Base-by-base conservation (phyloP, 257 asterid genomes). In the Thymus quinquecostatus region DNA sequence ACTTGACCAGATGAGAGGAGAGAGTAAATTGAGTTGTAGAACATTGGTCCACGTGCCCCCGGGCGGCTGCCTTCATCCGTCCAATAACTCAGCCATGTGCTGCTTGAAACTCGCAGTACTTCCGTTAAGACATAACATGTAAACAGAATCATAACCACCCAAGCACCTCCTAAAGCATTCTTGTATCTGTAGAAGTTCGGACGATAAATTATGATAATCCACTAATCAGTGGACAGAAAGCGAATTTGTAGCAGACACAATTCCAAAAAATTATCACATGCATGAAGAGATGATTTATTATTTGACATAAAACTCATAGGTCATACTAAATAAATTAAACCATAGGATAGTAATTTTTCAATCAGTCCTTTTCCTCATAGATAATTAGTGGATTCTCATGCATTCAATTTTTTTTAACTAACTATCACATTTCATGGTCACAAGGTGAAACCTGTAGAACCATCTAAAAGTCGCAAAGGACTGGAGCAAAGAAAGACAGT, bases 71-170 rank as follows among this genome's bases (percentile, higher is more conserved):
- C 65, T 77, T 76, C 78, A 70, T 80, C 88, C 11, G 98, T 92
- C 98, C 98, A 92, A 79, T 80, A 80, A 81, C 97, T 92, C 57
- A 92, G 91, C 98, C 98, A 92, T 48, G 91, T 92, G 81, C 98
- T 92, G 85, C 98, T 84, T 72, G 88, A 83, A 80, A 92, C 84
- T 78, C 98, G 90, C 38, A 92, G 82, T 66, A 64, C 69, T 77
- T 92, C 96, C n/a, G 88, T 65, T 62, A 79, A 74, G 78, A 88
- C 59, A 77, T 92, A 92, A 87, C 96, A 88, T 66, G 66, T 2
- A 63, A 86, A 80, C 75, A 92, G 82, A 69, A 89, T 77, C 83
- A 82, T 59, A 79, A 92, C 97, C 3, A 90, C 98, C 97, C 96
- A 92, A 34, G 86, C 64, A 70, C 98, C 98, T 66, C 98, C 98